Conservation (phyloP, 2,329 filamentous ascomycete species). For the Neonectria coccinea region DNA sequence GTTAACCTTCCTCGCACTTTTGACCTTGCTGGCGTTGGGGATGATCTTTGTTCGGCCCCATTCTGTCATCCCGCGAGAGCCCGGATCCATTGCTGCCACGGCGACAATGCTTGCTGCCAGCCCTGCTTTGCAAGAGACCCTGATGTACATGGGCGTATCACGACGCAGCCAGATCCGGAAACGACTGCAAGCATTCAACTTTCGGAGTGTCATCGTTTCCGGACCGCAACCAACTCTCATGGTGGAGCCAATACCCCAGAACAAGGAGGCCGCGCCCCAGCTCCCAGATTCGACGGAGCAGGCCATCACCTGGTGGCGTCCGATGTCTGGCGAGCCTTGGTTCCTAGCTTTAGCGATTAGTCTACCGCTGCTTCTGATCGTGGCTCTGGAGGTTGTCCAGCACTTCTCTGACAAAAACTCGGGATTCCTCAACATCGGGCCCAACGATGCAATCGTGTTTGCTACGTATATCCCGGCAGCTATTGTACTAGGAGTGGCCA, state of each 20-base stretch:
- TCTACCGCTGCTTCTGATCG: constrained; percentile 40
- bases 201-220: constrained; percentile 22
- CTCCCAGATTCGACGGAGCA: constrained; percentile 14
- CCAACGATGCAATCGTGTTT: constrained; percentile 37
- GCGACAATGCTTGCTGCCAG: constrained; percentile 33
- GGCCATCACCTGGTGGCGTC: constrained; percentile 39
- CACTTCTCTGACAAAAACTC: constrained; percentile 41
- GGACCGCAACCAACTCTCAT: constrained; percentile 21
- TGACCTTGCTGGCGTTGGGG: constrained; percentile 26
- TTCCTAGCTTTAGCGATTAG: constrained; percentile 42
- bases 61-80: constrained; percentile 30
- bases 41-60: constrained; percentile 33
- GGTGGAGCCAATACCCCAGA: constrained; percentile 28
- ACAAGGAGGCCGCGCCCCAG: constrained; percentile 17
- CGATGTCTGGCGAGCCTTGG: constrained; percentile 36
- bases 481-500: constrained; percentile 31
- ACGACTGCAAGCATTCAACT: constrained; percentile 24
- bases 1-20: constrained; percentile 27
- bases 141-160: constrained; percentile 27
- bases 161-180: constrained; percentile 30
- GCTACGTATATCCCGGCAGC: constrained; percentile 47
- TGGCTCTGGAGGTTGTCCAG: constrained; percentile 39
- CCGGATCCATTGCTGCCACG: constrained; percentile 28
- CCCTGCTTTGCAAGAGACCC: constrained; percentile 17
- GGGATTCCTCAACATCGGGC: constrained; percentile 40